These are phyloP conservation scores for Xylaria nigripes DNA, from an alignment of 495 filamentous ascomycete species.

Conservation along the genomic window DNA sequence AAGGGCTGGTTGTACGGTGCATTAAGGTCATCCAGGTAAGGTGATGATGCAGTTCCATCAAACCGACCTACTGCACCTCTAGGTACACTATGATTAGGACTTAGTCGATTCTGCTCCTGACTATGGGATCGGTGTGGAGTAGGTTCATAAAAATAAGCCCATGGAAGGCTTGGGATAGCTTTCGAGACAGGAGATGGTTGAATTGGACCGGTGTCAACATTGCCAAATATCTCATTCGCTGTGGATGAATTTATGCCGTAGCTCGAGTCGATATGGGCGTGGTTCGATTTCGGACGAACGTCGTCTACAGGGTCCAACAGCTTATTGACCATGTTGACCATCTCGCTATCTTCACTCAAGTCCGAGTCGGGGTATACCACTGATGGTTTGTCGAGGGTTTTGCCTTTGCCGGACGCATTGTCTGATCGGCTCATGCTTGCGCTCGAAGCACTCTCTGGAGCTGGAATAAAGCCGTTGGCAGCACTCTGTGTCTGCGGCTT, in stretches of 20 bases:
- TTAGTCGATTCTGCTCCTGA: conserved; percentile 15
- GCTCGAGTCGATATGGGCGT: conserved; percentile 22
- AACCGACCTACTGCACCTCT: conserved; percentile 18
- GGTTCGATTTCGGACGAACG: conserved; percentile 17
- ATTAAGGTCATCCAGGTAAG: conserved; percentile 17
- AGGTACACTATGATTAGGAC: conserved; percentile 16
- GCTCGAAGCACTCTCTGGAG: not conserved
- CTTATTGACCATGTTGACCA: conserved; percentile 36
- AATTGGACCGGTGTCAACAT: conserved; percentile 12
- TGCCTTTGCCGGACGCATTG: not conserved
- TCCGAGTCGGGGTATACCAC: conserved; percentile 19
- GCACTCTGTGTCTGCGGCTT: not conserved
- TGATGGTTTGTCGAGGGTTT: conserved; percentile 7
- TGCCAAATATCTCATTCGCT: conserved; percentile 30
- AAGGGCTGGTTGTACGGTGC: conserved; percentile 4
- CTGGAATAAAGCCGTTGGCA: not conserved
- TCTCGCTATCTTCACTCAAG: conserved; percentile 24
- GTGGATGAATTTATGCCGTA: conserved; percentile 36
- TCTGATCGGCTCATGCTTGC: not conserved
- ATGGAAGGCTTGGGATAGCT: conserved; percentile 35
- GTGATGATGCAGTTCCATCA: conserved; percentile 13
- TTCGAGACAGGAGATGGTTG: conserved; percentile 33
- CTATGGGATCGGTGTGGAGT: conserved; percentile 19
- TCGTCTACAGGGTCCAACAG: conserved; percentile 32
- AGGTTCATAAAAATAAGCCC: conserved; percentile 36